Conservation (phyloP, 192 early-diverging fungal species). For the Coemansia sp. region DNA sequence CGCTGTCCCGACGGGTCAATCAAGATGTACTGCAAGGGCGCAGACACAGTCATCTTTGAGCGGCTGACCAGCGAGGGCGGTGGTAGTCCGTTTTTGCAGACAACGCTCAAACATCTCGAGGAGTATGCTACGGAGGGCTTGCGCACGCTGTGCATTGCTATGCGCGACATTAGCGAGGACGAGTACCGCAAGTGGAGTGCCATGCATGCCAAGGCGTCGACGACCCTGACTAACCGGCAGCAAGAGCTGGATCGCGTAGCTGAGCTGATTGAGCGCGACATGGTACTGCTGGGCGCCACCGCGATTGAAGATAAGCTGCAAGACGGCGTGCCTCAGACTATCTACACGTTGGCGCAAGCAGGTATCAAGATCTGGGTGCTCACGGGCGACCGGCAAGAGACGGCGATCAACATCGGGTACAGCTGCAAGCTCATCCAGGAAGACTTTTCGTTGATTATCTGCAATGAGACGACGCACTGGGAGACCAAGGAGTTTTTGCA, state of each 20-base stretch:
- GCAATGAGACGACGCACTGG: conserved; percentile 89
- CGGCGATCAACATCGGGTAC: conserved; percentile 97
- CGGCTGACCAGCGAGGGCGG: conserved; percentile 69
- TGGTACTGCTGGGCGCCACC: conserved; percentile 89
- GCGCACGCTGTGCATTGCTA: conserved; percentile 89
- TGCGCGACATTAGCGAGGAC: conserved; percentile 68
- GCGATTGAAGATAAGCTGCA: conserved; percentile 99
- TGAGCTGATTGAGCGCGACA: conserved; percentile 77
- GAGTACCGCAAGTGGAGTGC: conserved; percentile 73
- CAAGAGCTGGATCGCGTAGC: conserved; percentile 73
- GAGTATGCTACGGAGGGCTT: conserved; percentile 77
- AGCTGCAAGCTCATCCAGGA: conserved; percentile 92
- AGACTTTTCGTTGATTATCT: conserved; percentile 80
- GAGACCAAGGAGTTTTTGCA: conserved; percentile 93
- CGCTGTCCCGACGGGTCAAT: conserved; percentile 72
- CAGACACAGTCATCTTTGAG: conserved; percentile 90
- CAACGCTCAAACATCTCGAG: conserved; percentile 77
- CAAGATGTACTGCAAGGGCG: conserved; percentile 90
- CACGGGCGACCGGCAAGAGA: conserved; percentile 97
- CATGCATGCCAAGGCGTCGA: conserved; percentile 71
- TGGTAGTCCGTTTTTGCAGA: conserved; percentile 68
- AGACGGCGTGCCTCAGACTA: conserved; percentile 93
- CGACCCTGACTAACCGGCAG: conserved; percentile 78
- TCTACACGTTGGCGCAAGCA: conserved; percentile 77
- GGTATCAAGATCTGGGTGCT: conserved; percentile 97